These are phyloP conservation scores for Sanguinoderma infundibulare DNA, from an alignment of 1,284 basidiomycete genomes.

Conservation along the genomic window DNA sequence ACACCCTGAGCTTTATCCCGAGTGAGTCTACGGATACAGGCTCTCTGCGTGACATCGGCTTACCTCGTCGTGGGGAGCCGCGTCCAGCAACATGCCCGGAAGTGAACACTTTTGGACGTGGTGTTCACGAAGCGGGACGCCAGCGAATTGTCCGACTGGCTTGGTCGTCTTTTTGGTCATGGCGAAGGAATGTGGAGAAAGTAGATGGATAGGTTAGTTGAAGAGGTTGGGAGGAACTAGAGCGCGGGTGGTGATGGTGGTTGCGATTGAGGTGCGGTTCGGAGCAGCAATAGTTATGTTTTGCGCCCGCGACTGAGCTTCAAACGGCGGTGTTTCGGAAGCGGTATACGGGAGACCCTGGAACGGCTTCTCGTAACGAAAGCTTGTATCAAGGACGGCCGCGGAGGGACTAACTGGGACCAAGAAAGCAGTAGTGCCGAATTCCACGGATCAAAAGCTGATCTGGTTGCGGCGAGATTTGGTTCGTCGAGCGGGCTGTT, in stretches of 20 bases:
- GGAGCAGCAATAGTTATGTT: no score
- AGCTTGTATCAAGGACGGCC: background rate
- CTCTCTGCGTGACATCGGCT: background rate
- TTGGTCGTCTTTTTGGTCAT: no score
- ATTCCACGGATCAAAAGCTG: background rate
- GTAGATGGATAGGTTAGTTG: no score
- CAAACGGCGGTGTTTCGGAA: background rate
- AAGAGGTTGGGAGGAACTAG: no score
- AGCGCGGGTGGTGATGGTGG: no score
- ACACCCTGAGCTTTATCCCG: background rate
- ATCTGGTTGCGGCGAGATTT: background rate
- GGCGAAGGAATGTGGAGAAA: no score
- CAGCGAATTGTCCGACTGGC: background rate
- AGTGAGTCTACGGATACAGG: background rate
- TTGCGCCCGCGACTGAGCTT: no score
- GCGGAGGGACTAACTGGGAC: background rate
- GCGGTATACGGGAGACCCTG: background rate
- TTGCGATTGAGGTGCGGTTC: no score
- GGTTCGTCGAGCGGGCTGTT: no score
- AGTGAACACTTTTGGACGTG: background rate
- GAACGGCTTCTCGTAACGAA: background rate
- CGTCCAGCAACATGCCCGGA: background rate
- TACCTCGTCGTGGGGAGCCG: background rate
- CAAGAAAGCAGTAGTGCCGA: background rate
- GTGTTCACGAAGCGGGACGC: background rate